Conservation (phyloP, 139 green algal genomes). For the Chlorella sp. region DNA sequence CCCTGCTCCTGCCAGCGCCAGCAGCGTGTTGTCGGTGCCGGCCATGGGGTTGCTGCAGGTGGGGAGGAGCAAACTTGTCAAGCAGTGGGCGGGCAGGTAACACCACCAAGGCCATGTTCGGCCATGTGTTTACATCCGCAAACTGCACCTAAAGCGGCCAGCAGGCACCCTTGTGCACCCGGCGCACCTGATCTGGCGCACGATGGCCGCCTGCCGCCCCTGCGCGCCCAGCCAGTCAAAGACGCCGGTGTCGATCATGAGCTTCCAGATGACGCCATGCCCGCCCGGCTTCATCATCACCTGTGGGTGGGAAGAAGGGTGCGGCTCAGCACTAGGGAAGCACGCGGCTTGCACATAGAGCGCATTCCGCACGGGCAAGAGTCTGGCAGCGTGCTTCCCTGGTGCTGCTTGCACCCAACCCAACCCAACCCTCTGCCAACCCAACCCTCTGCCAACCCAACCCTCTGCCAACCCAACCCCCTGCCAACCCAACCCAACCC, state of each 20-base stretch:
- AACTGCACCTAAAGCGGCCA: too few species aligned
- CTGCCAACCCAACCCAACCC: neutral
- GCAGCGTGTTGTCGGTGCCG: conserved; percentile 91
- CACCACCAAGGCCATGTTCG: neutral
- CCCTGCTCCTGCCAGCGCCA: conserved; percentile 90
- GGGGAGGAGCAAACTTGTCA: neutral
- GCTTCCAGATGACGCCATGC: conserved; percentile 99
- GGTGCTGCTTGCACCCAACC: too few species aligned
- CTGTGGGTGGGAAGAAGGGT: neutral
- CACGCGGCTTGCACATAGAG: too few species aligned
- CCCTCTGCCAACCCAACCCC: neutral
- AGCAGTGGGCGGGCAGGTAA: neutral
- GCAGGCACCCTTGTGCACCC: too few species aligned
- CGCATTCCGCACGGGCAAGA: too few species aligned
- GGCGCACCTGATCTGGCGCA: conserved; percentile 89
- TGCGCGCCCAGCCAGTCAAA: conserved; percentile 82
- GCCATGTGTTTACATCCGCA: too few species aligned
- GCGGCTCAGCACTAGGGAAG: too few species aligned
- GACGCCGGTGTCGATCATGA: conserved; percentile 93
- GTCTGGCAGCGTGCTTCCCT: too few species aligned
- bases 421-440: too few species aligned
- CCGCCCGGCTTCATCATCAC: conserved; percentile 94
- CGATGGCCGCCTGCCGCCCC: conserved; percentile 70
- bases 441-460: too few species aligned
- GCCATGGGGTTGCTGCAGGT: conserved; percentile 95